Base-by-base conservation (phyloP, 2,329 filamentous ascomycete genomes). In the Dothiorella sarmentorum region DNA sequence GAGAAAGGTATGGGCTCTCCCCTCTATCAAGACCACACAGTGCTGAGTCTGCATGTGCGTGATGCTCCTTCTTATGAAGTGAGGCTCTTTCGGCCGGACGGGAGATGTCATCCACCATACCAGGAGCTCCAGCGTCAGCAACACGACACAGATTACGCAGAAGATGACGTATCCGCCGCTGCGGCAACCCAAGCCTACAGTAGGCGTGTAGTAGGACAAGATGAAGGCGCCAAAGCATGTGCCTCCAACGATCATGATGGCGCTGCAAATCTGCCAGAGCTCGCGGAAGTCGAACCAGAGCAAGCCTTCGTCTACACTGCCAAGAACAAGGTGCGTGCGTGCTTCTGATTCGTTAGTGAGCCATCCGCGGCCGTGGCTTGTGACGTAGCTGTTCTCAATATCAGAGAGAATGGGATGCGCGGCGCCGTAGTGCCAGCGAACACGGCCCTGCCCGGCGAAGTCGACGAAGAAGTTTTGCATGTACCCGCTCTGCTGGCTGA, bases 121-220 rank as follows among this genome's bases (percentile, higher is more conserved):
- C 1, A 64, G 33, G 61, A 75, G 69, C 45, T 78, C 75, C 2
- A 71, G 56, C 15, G 75, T 55, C n/a, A 78, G 63, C 3, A 75
- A 63, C 0, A 68, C 66, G 0, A 71, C 57, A 5, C 70, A 64
- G 3, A 73, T 56, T 18, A 65, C 43, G 22, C 70, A 67, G 59
- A 76, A 78, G 15, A 78, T 69, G n/a, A 73, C 68, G 59, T 79
- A 79, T 3, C 75, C 75, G 2, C 75, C 75, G 37, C 73, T 62
- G 6, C 71, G 66, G 44, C 71, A 78, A 0, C 76, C 75, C 0
- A 79, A 65, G 1, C 77, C 77, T 0, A 79, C 75, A 0, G 76
- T 78, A 0, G 77, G 77, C 0, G 76, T 79, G 61, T 71, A 75
- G 61, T 67, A 79, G 7, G 72, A 75, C 17, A 79, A 61, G 7